phyloP scores from a whole-genome alignment of 768 basidiomycete genomes.

The Candolleomyces efflorescens region DNA sequence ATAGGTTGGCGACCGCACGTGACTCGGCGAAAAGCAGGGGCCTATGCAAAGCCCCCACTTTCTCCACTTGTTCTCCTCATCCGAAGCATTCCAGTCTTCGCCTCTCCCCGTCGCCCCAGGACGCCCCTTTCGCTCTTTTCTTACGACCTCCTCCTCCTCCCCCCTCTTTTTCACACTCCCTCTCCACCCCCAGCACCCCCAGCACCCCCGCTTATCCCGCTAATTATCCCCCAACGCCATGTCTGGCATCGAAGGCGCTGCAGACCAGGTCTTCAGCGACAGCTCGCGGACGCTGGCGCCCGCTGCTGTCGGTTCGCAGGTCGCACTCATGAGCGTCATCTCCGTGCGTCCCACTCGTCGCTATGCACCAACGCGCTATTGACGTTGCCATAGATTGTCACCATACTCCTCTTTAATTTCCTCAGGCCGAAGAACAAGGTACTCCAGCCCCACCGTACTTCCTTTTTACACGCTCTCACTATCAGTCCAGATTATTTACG shows the following conservation, averaged over 20 bases:
- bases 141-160: neutral
- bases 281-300: conserved; percentile 70
- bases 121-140: conserved; percentile 1
- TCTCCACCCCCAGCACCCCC: neutral
- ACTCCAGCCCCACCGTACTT: neutral
- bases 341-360: conserved; percentile 47
- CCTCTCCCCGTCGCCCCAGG: neutral
- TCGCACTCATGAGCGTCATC: conserved; percentile 64
- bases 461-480: neutral
- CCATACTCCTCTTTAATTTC: conserved; percentile 73
- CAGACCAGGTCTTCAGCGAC: conserved; percentile 35
- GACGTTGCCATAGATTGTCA: conserved; percentile 44
- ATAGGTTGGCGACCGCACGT: neutral
- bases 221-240: conserved; percentile 17
- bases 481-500: conserved; percentile 68
- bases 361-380: neutral
- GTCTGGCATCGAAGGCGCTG: conserved; percentile 32
- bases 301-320: conserved; percentile 75
- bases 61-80: neutral
- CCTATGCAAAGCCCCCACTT: neutral
- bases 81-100: no score
- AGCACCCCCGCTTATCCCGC: neutral
- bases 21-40: neutral
- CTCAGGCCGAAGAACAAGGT: conserved; percentile 90
- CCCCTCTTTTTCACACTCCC: neutral